Evolutionary conservation across 2,329 filamentous ascomycete species (phyloP).

Genomic region (Penicillium palitans): DNA sequence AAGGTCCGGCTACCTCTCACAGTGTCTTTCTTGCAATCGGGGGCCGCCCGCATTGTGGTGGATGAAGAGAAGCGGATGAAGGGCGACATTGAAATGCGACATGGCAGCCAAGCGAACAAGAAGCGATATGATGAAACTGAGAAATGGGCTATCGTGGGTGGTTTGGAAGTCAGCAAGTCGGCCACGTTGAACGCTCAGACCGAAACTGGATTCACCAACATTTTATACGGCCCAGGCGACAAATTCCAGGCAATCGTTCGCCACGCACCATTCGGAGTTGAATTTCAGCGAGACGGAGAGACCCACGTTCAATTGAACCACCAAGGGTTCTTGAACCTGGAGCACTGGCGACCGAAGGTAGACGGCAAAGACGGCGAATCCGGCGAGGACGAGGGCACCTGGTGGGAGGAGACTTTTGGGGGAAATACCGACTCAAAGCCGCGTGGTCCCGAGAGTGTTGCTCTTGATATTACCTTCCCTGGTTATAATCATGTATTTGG

Average conservation of each 20-base stretch:
- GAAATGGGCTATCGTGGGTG: conserved; percentile 82
- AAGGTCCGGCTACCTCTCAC: conserved; percentile 78
- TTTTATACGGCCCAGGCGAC: conserved; percentile 75
- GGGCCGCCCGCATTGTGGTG: conserved; percentile 79
- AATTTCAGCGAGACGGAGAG: conserved; percentile 80
- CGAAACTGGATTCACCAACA: conserved; percentile 65
- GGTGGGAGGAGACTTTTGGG: conserved; percentile 97
- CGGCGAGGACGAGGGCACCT: conserved; percentile 70
- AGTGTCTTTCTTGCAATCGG: conserved; percentile 85
- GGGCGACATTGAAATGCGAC: conserved; percentile 82
- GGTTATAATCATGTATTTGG: conserved; percentile 92
- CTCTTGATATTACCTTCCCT: conserved; percentile 85
- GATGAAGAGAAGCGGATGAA: conserved; percentile 91
- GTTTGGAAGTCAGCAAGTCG: conserved; percentile 68
- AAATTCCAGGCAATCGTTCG: conserved; percentile 80
- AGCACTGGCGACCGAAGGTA: conserved; percentile 90
- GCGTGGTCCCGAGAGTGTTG: conserved; percentile 89
- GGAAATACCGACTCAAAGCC: conserved; percentile 95
- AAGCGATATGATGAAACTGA: conserved; percentile 92
- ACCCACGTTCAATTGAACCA: conserved; percentile 88
- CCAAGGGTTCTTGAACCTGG: conserved; percentile 84
- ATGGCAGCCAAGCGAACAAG: conserved; percentile 81
- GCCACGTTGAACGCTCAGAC: conserved; percentile 68
- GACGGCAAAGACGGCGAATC: conserved; percentile 61
- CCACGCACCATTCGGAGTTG: conserved; percentile 78